These are phyloP conservation scores for Epipyxis sp. DNA, from an alignment of 108 stramenopile species.

Conservation along the genomic window DNA sequence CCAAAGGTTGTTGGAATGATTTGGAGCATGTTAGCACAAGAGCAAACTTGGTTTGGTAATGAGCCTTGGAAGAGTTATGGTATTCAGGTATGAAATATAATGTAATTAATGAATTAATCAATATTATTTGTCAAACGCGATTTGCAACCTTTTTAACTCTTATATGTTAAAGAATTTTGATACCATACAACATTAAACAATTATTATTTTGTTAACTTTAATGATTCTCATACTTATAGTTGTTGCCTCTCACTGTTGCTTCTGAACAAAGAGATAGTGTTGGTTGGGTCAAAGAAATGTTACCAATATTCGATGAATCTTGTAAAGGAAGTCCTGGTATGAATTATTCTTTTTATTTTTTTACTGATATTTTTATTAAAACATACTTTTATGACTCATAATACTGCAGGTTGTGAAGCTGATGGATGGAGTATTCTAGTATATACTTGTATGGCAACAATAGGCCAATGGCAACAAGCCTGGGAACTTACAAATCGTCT, in stretches of 20 bases:
- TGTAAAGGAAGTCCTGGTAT: slow-evolving; percentile 49
- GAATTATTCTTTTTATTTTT: slow-evolving; percentile 44
- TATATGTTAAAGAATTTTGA: slow-evolving; percentile 63
- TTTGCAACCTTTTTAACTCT: slow-evolving; percentile 65
- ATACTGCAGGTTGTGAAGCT: neutral
- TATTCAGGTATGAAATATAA: slow-evolving; percentile 22
- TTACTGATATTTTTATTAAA: neutral
- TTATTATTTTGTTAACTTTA: slow-evolving; percentile 76
- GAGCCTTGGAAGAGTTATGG: slow-evolving; percentile 30
- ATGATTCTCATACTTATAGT: slow-evolving; percentile 41
- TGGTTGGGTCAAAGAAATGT: slow-evolving; percentile 73
- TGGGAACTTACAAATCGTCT: slow-evolving; percentile 38
- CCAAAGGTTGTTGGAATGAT: slow-evolving; percentile 62
- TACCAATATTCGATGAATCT: slow-evolving; percentile 66
- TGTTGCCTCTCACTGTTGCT: slow-evolving; percentile 29
- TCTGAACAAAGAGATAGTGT: slow-evolving; percentile 71
- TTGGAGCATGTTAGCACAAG: slow-evolving; percentile 61
- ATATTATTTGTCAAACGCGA: slow-evolving; percentile 33
- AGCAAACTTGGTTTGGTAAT: slow-evolving; percentile 66
- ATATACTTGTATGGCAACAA: slow-evolving; percentile 37
- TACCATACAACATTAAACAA: slow-evolving; percentile 76
- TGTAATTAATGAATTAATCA: neutral
- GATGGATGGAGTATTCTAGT: slow-evolving; percentile 48
- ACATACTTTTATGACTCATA: neutral
- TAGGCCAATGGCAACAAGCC: slow-evolving; percentile 34